These are phyloP conservation scores for Lachancea kluyveri DNA, from an alignment of 805 yeast species.

Conservation along the genomic window DNA sequence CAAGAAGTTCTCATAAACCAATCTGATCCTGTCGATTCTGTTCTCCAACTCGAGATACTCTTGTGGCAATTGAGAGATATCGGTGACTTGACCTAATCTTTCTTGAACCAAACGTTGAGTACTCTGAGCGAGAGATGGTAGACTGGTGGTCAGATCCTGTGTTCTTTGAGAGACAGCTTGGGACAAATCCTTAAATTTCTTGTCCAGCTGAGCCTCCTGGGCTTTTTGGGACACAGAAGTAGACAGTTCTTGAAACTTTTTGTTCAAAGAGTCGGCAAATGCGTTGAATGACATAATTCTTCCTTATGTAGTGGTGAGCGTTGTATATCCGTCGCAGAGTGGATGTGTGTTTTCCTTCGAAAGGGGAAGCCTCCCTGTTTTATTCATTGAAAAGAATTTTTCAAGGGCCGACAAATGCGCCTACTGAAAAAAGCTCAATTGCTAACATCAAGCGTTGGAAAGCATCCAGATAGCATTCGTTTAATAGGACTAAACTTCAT, in stretches of 20 bases:
- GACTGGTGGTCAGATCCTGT: conserved; percentile 42
- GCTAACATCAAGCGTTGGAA: too few species aligned
- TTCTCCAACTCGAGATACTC: conserved; percentile 73
- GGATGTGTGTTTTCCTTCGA: too few species aligned
- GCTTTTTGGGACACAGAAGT: conserved; percentile 23
- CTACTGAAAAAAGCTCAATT: too few species aligned
- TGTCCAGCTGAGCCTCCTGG: conserved; percentile 14
- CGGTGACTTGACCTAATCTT: conserved; percentile 71
- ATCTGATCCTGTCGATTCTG: conserved; percentile 65
- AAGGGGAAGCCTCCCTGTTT: too few species aligned
- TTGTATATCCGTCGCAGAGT: too few species aligned
- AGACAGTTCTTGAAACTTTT: conserved; percentile 28
- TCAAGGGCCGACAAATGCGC: too few species aligned
- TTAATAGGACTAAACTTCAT: too few species aligned
- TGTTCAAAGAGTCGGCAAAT: conserved; percentile 24
- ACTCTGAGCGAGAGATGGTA: conserved; percentile 75
- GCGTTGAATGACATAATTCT: conserved; percentile 30
- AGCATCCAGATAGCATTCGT: too few species aligned
- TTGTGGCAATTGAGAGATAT: conserved; percentile 77
- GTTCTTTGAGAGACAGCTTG: conserved; percentile 25
- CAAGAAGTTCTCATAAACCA: conserved; percentile 53
- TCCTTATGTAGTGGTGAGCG: too few species aligned
- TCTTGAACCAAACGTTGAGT: conserved; percentile 77
- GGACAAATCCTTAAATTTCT: conserved; percentile 13
- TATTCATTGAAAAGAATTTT: too few species aligned